These are phyloP conservation scores for Penicillium bovifimosum DNA, from an alignment of 495 filamentous ascomycete genomes.

Conservation along the genomic window DNA sequence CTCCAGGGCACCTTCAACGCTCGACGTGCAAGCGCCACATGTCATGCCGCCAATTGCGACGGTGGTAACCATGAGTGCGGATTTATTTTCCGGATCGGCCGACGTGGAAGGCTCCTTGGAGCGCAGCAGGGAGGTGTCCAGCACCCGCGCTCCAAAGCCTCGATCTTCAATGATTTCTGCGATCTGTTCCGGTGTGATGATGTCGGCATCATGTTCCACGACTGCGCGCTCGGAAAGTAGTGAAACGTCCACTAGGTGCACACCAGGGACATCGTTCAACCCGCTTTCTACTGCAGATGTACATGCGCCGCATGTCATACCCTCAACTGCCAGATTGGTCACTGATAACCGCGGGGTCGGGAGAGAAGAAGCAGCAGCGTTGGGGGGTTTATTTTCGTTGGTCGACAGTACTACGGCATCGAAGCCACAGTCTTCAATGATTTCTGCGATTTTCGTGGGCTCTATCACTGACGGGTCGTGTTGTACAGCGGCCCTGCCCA, in stretches of 20 bases:
- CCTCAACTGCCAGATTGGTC: conserved; percentile 85
- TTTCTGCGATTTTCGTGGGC: conserved; percentile 68
- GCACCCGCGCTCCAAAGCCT: conserved; percentile 82
- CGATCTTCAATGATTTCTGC: conserved; percentile 86
- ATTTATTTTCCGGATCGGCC: conserved; percentile 35
- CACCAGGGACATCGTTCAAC: conserved; percentile 64
- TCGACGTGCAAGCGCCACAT: conserved; percentile 90
- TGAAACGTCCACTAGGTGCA: conserved; percentile 82
- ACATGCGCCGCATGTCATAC: conserved; percentile 97
- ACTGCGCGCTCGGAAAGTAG: conserved; percentile 64
- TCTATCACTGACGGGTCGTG: conserved; percentile 76
- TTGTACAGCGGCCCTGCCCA: conserved; percentile 84
- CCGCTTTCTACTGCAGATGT: conserved; percentile 84
- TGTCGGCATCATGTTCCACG: conserved; percentile 69
- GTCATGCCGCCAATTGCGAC: conserved; percentile 92
- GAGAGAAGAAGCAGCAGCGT: conserved; percentile 8
- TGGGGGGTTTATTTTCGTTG: conserved; percentile 43
- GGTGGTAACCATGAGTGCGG: conserved; percentile 60
- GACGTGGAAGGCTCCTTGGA: conserved; percentile 11
- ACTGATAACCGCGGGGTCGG: conserved; percentile 42
- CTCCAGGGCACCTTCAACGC: conserved; percentile 78
- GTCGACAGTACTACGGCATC: conserved; percentile 88
- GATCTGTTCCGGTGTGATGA: conserved; percentile 63
- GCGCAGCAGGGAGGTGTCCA: conserved; percentile 40
- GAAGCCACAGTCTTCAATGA: conserved; percentile 92